Base-by-base conservation (phyloP, 768 basidiomycete species). In the Gloeostereum incarnatum region DNA sequence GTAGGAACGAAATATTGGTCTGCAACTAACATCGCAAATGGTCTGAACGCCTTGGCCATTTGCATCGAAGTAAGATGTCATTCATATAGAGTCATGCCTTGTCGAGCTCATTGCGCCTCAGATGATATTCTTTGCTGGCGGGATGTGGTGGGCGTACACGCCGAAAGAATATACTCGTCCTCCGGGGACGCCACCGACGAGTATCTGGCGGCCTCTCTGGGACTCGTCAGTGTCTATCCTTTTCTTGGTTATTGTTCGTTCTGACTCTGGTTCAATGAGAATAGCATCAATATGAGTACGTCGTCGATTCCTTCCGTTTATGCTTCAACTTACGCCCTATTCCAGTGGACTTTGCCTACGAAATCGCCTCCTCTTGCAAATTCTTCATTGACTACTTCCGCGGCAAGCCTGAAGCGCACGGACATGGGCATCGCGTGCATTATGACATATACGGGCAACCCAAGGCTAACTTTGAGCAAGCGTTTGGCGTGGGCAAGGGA, bases 101-200 rank as follows among this genome's bases (percentile, higher is more conserved):
- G 20, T 18, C 44, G 26, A 42, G n/a, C n/a, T n/a, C n/a, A n/a
- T n/a, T n/a, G 42, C 49, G 10, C 6, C 8, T 2, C 45, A 88
- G 84, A 92, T 92, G 89, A 77, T 90, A 31, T 62, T 89, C 51
- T 91, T 92, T 53, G 63, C 87, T 3, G 31, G 54, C 0, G 54
- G 82, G 31, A 92, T 92, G 83, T 71, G 73, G 63, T 92, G 85
- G 84, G 83, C 90, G 0, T 94, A 91, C 54, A 69, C 68, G 7
- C 65, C 68, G 45, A 66, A 59, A 0, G 89, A 91, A 47, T 93
- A 92, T 59, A 58, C 50, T 14, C 52, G 56, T n/a, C 44, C 60
- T 20, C 45, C 58, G 16, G 73, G 65, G 11, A 47, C 52, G 1
- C 50, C 52, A 6, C 56, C 68, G 26, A 85, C 80, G 1, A 67